A percentile compares a stretch with the other conserved stretches of the same genome.
Conservation (phyloP, 495 filamentous ascomycete genomes). For the Aspergillus ellipticus region DNA sequence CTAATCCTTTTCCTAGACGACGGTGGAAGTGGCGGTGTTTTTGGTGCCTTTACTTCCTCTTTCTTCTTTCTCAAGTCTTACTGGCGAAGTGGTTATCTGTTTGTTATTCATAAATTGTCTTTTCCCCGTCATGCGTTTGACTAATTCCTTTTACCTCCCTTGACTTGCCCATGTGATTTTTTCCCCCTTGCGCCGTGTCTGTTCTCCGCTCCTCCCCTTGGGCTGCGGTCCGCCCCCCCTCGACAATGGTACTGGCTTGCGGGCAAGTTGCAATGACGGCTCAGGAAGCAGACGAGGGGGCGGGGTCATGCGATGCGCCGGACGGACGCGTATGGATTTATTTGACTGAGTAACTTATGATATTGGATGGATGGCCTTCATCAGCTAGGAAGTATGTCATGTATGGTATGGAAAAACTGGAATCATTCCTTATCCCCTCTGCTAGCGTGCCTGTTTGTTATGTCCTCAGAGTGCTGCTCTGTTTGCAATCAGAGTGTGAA, state of each 20-base stretch:
- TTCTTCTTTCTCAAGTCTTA: slow-evolving; percentile 23
- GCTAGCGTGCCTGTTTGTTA: too few relatives aligned
- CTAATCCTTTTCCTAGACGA: slow-evolving; percentile 39
- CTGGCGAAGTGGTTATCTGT: slow-evolving; percentile 26
- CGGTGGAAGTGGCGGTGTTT: slow-evolving; percentile 46
- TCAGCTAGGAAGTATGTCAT: slow-evolving; percentile 20
- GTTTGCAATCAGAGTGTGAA: slow-evolving; percentile 4
- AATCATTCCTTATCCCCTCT: slow-evolving; percentile 4
- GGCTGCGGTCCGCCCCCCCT: slow-evolving; percentile 6
- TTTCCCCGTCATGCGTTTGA: slow-evolving; percentile 19
- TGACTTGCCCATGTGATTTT: slow-evolving; percentile 16
- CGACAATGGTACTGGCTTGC: slow-evolving; percentile 15
- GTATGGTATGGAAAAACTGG: slow-evolving; percentile 30
- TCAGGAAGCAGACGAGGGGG: slow-evolving; percentile 18
- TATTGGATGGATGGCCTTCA: slow-evolving; percentile 15
- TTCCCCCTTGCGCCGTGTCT: slow-evolving; percentile 13
- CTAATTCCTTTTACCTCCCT: slow-evolving; percentile 14
- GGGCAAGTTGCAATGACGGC: slow-evolving; percentile 13
- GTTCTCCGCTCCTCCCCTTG: slow-evolving; percentile 4
- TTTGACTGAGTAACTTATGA: slow-evolving; percentile 17
- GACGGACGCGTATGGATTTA: neutral
- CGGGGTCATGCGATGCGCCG: neutral
- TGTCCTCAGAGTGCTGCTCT: too few relatives aligned
- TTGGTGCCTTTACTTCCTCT: slow-evolving; percentile 37
- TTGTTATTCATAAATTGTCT: slow-evolving; percentile 19